These are phyloP conservation scores for Fallopia convolvulus DNA, from an alignment of 148 eudicot species.

Conservation along the genomic window DNA sequence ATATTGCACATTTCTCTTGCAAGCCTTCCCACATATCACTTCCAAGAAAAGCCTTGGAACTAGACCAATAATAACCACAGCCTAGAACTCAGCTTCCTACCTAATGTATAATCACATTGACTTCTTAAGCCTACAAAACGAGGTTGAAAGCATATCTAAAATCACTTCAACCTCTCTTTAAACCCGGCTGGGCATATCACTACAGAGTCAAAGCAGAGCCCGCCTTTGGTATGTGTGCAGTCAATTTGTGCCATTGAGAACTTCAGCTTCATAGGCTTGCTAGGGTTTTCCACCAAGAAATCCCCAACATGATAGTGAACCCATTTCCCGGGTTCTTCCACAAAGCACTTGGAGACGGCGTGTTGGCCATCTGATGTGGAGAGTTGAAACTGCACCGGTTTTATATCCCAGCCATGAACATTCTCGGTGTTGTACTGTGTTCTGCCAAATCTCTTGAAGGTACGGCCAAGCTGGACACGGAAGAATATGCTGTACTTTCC, in stretches of 20 bases:
- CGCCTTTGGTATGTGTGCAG: conserved; percentile 17
- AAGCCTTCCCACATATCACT: conserved; percentile 1
- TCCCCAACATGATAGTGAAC: conserved; percentile 14
- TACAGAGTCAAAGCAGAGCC: conserved; percentile 16
- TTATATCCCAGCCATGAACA: conserved; percentile 18
- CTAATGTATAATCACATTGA: conserved; percentile 5
- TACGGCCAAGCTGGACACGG: conserved; percentile 12
- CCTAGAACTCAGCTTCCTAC: conserved; percentile 7
- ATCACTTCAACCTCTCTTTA: conserved; percentile 12
- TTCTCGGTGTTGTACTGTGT: conserved; percentile 12
- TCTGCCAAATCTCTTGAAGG: conserved; percentile 14
- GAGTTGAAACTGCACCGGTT: conserved; percentile 14
- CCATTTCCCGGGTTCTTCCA: conserved; percentile 18
- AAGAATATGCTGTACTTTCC: conserved; percentile 16
- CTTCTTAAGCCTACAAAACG: conserved; percentile 7
- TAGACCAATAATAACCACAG: conserved; percentile 8
- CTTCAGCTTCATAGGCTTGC: background rate
- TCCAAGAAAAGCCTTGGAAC: background rate
- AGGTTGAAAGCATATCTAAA: conserved; percentile 7
- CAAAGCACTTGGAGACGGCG: conserved; percentile 14
- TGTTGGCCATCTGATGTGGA: conserved; percentile 15
- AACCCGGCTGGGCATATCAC: conserved; percentile 8
- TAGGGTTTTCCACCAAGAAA: conserved; percentile 9
- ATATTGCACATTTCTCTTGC: background rate
- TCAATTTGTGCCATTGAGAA: conserved; percentile 17